These are phyloP conservation scores for Aurifilum marmelostoma DNA, from an alignment of 2,329 filamentous ascomycete genomes.

Conservation along the genomic window DNA sequence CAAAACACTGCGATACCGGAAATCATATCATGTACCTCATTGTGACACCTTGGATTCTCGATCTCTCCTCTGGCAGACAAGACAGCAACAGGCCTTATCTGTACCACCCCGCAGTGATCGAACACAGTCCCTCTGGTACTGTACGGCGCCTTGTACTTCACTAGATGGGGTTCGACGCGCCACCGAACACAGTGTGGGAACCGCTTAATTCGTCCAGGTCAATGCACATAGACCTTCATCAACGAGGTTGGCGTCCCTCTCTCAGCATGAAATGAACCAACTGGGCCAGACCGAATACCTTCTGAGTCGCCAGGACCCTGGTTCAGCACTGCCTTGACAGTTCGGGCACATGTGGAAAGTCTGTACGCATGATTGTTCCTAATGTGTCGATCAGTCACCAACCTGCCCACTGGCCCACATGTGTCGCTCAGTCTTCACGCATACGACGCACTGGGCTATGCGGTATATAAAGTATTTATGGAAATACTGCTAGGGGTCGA, in stretches of 20 bases:
- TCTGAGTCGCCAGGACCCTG: neutral
- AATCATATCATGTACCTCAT: neutral
- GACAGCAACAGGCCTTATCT: neutral
- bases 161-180: neutral
- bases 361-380: neutral
- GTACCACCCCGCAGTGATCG: neutral
- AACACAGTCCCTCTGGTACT: neutral
- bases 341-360: neutral
- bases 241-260: neutral
- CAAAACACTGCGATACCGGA: slow-evolving; percentile 11
- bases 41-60: neutral
- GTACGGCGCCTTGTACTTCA: neutral
- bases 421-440: neutral
- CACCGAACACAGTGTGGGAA: neutral
- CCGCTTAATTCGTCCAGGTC: neutral
- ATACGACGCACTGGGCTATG: too few relatives aligned
- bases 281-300: neutral
- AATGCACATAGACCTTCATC: neutral
- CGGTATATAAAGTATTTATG: neutral
- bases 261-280: neutral
- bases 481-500: neutral
- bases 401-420: neutral
- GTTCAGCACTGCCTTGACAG: neutral
- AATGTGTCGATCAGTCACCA: neutral
- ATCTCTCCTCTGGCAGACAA: neutral